Evolutionary conservation across 2,329 filamentous ascomycete genomes (phyloP).

Genomic region (Bipolaris gigantea): DNA sequence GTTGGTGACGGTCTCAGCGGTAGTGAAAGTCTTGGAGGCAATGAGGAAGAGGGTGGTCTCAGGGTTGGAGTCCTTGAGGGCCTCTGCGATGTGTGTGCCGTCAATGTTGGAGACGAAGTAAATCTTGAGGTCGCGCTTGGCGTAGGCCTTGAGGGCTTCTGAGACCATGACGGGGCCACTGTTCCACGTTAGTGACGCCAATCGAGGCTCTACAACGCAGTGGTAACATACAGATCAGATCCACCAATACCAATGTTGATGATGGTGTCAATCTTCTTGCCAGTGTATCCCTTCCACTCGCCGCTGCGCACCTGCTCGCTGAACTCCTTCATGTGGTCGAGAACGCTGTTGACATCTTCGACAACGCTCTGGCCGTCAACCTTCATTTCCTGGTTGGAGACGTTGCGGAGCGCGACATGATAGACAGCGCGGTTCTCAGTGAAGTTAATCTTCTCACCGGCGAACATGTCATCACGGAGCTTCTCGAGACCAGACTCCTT

Average conservation of each 20-base stretch:
- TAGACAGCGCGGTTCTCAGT: conserved; percentile 96
- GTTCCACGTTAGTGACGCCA: conserved; percentile 26
- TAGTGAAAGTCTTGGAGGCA: conserved; percentile 99
- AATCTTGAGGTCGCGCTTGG: conserved; percentile 79
- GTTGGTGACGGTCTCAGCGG: conserved; percentile 94
- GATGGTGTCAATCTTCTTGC: conserved; percentile 95
- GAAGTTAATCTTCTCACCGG: conserved; percentile 98
- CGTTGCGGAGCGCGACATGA: conserved; percentile 91
- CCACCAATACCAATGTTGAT: conserved; percentile 98
- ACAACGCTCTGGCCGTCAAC: conserved; percentile 94
- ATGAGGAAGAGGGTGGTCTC: conserved; percentile 99
- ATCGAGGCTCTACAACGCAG: background rate
- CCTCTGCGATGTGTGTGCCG: conserved; percentile 95
- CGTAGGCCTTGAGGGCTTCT: conserved; percentile 94
- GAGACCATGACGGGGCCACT: conserved; percentile 97
- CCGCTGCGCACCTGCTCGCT: conserved; percentile 92
- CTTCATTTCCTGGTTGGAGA: conserved; percentile 75
- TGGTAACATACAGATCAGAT: conserved; percentile 83
- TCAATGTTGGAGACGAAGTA: conserved; percentile 99
- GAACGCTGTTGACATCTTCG: conserved; percentile 86
- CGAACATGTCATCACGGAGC: conserved; percentile 96
- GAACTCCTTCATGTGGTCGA: conserved; percentile 98
- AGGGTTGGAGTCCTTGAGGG: conserved; percentile 82
- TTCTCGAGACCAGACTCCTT: conserved; percentile 89
- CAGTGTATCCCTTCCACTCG: conserved; percentile 94